Evolutionary conservation across 257 asterid species (phyloP).

Genomic region (Scutellaria galericulata): DNA sequence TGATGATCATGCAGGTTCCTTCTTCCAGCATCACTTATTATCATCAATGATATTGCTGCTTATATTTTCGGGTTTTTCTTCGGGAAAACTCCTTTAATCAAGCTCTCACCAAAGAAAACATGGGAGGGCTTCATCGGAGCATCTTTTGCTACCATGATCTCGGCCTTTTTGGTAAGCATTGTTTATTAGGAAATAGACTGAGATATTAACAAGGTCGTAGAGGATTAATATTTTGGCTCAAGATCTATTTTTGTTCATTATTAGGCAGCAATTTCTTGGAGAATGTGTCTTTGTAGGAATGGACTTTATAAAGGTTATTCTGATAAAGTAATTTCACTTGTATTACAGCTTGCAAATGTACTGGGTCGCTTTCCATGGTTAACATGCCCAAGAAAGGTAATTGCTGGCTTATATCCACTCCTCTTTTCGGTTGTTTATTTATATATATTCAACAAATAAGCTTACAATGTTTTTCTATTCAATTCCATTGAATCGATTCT

Average conservation of each 20-base stretch:
- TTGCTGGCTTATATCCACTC: conserved; percentile 28
- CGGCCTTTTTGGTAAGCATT: conserved; percentile 75
- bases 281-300: neutral
- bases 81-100: conserved; percentile 88
- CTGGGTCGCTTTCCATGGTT: conserved; percentile 78
- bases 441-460: conserved; percentile 26
- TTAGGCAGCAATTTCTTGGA: neutral
- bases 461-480: neutral
- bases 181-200: conserved; percentile 20
- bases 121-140: conserved; percentile 99
- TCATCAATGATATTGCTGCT: conserved; percentile 84
- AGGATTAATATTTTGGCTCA: neutral
- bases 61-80: conserved; percentile 85
- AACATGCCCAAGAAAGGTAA: conserved; percentile 93
- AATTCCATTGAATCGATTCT: neutral
- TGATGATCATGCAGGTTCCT: conserved; percentile 79
- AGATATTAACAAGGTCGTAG: conserved; percentile 1
- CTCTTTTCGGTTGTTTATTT: neutral
- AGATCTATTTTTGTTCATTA: neutral
- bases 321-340: conserved; percentile 30
- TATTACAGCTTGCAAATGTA: conserved; percentile 74
- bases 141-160: conserved; percentile 72
- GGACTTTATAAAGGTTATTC: conserved; percentile 16
- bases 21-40: conserved; percentile 93
- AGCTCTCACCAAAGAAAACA: conserved; percentile 88